A percentile compares a stretch with the other conserved stretches of the same genome.
Conservation (phyloP, 106 monocot genomes). For the Platanthera guangdongensis region DNA sequence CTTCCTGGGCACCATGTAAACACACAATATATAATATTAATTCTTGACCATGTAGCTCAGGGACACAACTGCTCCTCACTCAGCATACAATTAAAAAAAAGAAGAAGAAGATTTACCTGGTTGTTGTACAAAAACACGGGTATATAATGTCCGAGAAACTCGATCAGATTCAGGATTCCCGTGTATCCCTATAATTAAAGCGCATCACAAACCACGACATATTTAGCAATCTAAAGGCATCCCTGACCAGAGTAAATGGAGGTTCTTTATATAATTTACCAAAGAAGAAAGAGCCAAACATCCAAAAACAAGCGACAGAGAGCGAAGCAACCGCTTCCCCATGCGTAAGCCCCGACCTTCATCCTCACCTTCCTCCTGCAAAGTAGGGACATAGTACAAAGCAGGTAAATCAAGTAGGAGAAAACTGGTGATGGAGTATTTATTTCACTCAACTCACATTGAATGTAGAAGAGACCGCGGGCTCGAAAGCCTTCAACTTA, state of each 20-base stretch:
- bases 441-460: slow-evolving; percentile 55
- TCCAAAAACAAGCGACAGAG: slow-evolving; percentile 72
- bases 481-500: slow-evolving; percentile 77
- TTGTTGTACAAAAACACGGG: slow-evolving; percentile 72
- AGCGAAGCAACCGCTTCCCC: slow-evolving; percentile 83
- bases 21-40: neutral
- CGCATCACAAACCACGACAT: no score
- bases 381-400: neutral
- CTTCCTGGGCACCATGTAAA: neutral
- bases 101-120: slow-evolving; percentile 40
- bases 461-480: slow-evolving; percentile 38
- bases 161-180: slow-evolving; percentile 65
- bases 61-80: no score
- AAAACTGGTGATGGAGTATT: neutral
- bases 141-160: slow-evolving; percentile 51
- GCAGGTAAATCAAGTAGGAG: neutral
- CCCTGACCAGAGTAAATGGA: neutral
- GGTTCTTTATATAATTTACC: slow-evolving; percentile 16
- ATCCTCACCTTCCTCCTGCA: slow-evolving; percentile 87
- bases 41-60: no score
- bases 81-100: neutral
- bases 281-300: slow-evolving; percentile 77
- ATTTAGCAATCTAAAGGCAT: neutral
- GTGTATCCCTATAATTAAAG: slow-evolving; percentile 47
- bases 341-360: slow-evolving; percentile 77